Conservation (phyloP, 2,329 filamentous ascomycete species). For the Fusarium nematophilum region DNA sequence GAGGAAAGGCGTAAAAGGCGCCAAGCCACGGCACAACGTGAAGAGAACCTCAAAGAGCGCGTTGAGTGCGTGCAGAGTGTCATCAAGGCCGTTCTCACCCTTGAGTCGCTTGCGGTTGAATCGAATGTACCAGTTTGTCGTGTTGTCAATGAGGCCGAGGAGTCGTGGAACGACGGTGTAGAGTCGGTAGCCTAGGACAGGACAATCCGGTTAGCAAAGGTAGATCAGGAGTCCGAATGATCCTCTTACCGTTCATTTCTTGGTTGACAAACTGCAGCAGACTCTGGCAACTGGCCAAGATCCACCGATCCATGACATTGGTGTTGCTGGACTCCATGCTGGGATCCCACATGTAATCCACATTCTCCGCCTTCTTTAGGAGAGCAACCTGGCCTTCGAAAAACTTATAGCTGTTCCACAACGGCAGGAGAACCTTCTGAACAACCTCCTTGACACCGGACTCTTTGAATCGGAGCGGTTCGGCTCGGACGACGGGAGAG, state of each 20-base stretch:
- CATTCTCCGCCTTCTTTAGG: slow-evolving; percentile 83
- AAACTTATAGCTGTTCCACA: slow-evolving; percentile 98
- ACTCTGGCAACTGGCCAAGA: slow-evolving; percentile 91
- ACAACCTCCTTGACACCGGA: slow-evolving; percentile 94
- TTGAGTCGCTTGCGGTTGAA: slow-evolving; percentile 93
- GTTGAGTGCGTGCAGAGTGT: slow-evolving; percentile 91
- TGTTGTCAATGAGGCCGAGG: slow-evolving; percentile 87
- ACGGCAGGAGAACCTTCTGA: slow-evolving; percentile 86
- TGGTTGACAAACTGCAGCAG: slow-evolving; percentile 90
- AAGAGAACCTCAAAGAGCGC: slow-evolving; percentile 94
- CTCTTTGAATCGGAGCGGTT: slow-evolving; percentile 92
- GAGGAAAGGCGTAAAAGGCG: slow-evolving; percentile 95
- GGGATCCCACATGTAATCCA: slow-evolving; percentile 84
- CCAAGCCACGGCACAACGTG: slow-evolving; percentile 87
- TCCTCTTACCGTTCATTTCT: slow-evolving; percentile 81
- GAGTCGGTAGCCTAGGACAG: slow-evolving; percentile 70
- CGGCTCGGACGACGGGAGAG: slow-evolving; percentile 91
- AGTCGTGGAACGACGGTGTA: slow-evolving; percentile 94
- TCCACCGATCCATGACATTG: slow-evolving; percentile 97
- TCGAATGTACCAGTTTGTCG: slow-evolving; percentile 98
- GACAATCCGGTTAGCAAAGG: slow-evolving; percentile 8
- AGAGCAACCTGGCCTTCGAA: slow-evolving; percentile 89
- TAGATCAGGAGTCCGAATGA: not conserved
- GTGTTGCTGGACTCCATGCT: slow-evolving; percentile 79
- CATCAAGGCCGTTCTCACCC: slow-evolving; percentile 86